Evolutionary conservation across 1,284 basidiomycete genomes (phyloP).

Genomic region (Naganishia sp.): DNA sequence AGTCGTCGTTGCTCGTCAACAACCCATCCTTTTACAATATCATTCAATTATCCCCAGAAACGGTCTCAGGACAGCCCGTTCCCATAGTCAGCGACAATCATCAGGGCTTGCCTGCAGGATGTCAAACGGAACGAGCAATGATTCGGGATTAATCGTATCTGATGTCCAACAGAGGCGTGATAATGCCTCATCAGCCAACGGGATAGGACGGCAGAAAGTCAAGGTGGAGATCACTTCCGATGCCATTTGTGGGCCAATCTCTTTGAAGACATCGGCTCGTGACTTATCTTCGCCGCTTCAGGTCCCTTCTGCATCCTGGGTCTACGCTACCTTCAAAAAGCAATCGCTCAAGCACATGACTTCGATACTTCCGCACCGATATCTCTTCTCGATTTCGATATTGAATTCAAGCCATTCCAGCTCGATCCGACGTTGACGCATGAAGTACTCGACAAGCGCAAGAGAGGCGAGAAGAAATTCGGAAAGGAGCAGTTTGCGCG

Average conservation of each 20-base stretch:
- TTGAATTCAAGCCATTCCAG: slow-evolving; percentile 51
- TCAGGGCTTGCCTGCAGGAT: no score
- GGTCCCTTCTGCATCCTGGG: slow-evolving; percentile 45
- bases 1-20: no score
- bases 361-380: slow-evolving; percentile 36
- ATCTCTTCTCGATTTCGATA: slow-evolving; percentile 38
- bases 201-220: no score
- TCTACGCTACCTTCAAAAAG: slow-evolving; percentile 3
- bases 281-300: slow-evolving; percentile 4
- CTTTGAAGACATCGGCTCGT: neutral
- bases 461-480: slow-evolving; percentile 47
- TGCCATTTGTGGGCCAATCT: slow-evolving; percentile 13
- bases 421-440: slow-evolving; percentile 46
- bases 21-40: no score
- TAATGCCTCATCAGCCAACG: no score
- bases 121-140: no score
- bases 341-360: neutral
- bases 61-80: no score
- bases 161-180: no score
- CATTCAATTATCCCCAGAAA: no score
- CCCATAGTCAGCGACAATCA: no score
- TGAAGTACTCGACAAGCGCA: slow-evolving; percentile 39
- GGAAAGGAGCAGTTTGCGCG: slow-evolving; percentile 44
- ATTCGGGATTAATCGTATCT: no score
- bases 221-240: slow-evolving; percentile 33